These are phyloP conservation scores for Penicillium sp. DNA, from an alignment of 2,329 filamentous ascomycete species.

Conservation along the genomic window DNA sequence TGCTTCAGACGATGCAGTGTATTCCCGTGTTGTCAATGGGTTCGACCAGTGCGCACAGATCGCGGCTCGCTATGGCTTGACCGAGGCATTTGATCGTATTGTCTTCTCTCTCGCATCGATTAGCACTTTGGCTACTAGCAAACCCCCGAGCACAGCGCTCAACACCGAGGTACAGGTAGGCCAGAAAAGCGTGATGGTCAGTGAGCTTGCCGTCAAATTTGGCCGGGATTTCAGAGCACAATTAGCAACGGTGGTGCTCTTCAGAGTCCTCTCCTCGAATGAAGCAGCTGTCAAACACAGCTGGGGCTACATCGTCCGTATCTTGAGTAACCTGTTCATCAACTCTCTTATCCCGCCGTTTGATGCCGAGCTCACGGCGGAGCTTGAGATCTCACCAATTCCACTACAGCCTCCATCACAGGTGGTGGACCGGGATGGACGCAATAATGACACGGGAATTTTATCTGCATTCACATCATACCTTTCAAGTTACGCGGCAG, in stretches of 20 bases:
- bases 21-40: slow-evolving; percentile 84
- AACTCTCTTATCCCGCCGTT: slow-evolving; percentile 88
- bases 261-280: slow-evolving; percentile 82
- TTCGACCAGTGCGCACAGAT: slow-evolving; percentile 96
- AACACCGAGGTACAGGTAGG: slow-evolving; percentile 95
- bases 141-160: slow-evolving; percentile 73
- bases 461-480: slow-evolving; percentile 95
- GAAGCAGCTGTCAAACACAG: slow-evolving; percentile 68
- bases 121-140: slow-evolving; percentile 75
- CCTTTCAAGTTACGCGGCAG: slow-evolving; percentile 96
- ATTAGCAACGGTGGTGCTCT: slow-evolving; percentile 89
- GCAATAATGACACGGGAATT: slow-evolving; percentile 73
- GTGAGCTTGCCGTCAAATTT: slow-evolving; percentile 92
- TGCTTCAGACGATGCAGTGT: slow-evolving; percentile 92
- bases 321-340: slow-evolving; percentile 92
- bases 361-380: slow-evolving; percentile 61
- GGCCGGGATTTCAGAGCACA: slow-evolving; percentile 91
- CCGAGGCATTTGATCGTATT: slow-evolving; percentile 86
- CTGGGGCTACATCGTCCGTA: slow-evolving; percentile 67
- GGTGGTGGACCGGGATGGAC: slow-evolving; percentile 80
- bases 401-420: slow-evolving; percentile 88
- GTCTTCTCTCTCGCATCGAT: slow-evolving; percentile 87
- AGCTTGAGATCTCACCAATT: slow-evolving; percentile 72
- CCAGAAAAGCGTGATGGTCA: slow-evolving; percentile 95
- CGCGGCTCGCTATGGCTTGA: slow-evolving; percentile 76